Conservation (phyloP, 345 rosid genomes). For the Moricandia moricandioides region DNA sequence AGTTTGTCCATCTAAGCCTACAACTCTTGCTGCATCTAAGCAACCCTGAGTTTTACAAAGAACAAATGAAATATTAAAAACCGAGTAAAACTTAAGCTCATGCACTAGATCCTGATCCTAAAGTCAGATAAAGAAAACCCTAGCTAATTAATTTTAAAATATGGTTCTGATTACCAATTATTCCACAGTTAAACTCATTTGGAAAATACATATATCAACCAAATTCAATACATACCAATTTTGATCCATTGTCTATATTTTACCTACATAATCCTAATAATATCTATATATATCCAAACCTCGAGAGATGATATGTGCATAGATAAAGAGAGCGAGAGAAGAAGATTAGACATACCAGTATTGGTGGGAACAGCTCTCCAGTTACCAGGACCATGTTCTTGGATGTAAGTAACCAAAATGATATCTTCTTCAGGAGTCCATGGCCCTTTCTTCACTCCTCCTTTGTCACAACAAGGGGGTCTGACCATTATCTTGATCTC, state of each 20-base stretch:
- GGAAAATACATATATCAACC: background rate
- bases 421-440: slow-evolving; percentile 97
- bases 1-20: slow-evolving; percentile 90
- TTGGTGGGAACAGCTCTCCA: slow-evolving; percentile 78
- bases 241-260: background rate
- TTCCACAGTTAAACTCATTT: slow-evolving; percentile 8
- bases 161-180: background rate
- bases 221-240: background rate
- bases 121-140: background rate
- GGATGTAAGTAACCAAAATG: slow-evolving; percentile 68
- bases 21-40: slow-evolving; percentile 86
- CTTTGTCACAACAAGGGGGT: slow-evolving; percentile 83
- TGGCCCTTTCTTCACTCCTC: slow-evolving; percentile 80
- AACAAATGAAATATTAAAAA: background rate
- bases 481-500: slow-evolving; percentile 54
- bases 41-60: slow-evolving; percentile 48
- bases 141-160: background rate
- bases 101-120: slow-evolving; percentile 1
- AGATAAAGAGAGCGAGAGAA: background rate
- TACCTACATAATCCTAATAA: background rate
- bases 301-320: background rate
- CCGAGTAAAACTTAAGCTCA: background rate
- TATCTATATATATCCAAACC: background rate
- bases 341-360: slow-evolving; percentile 47
- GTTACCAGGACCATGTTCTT: slow-evolving; percentile 85